phyloP scores from a whole-genome alignment of 768 basidiomycete species.

The Trametes cinnabarina region DNA sequence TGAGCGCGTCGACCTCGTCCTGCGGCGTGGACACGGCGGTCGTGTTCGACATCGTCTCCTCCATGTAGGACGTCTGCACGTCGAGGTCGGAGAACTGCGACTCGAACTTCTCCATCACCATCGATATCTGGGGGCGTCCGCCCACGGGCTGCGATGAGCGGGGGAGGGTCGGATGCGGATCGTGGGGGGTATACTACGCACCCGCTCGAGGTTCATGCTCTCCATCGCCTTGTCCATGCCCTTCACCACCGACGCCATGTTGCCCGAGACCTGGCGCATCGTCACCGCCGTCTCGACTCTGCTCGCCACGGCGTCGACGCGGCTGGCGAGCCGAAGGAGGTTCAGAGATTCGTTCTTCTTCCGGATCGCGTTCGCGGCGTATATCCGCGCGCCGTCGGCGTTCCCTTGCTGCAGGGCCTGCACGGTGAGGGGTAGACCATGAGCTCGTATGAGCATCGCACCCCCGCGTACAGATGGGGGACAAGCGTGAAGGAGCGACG shows the following conservation, averaged over 20 bases:
- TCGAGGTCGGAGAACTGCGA: constrained; percentile 94
- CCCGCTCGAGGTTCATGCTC: constrained; percentile 96
- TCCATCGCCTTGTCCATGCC: constrained; percentile 99
- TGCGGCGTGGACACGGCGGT: constrained; percentile 93
- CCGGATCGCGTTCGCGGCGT: constrained; percentile 95
- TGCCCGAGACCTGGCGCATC: constrained; percentile 94
- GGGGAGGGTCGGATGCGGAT: not conserved
- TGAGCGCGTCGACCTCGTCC: constrained; percentile 90
- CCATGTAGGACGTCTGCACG: constrained; percentile 98
- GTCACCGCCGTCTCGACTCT: constrained; percentile 98
- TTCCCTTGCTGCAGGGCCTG: constrained; percentile 97
- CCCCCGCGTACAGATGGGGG: too few species aligned
- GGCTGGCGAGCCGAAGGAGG: constrained; percentile 82
- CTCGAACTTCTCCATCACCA: constrained; percentile 99
- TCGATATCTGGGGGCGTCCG: constrained; percentile 67
- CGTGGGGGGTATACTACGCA: constrained; percentile 38
- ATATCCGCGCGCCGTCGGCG: constrained; percentile 95
- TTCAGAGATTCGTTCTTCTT: constrained; percentile 97
- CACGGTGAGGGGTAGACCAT: not conserved
- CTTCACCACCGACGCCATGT: constrained; percentile 93
- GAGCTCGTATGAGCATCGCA: not conserved
- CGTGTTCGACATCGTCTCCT: constrained; percentile 90
- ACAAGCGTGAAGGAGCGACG: too few species aligned
- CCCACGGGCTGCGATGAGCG: not conserved
- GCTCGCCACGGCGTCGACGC: constrained; percentile 96